Evolutionary conservation across 495 filamentous ascomycete genomes (phyloP), one percentile per base, ranked within the genome.

Genomic region (Hypomontagnella monticulosa): DNA sequence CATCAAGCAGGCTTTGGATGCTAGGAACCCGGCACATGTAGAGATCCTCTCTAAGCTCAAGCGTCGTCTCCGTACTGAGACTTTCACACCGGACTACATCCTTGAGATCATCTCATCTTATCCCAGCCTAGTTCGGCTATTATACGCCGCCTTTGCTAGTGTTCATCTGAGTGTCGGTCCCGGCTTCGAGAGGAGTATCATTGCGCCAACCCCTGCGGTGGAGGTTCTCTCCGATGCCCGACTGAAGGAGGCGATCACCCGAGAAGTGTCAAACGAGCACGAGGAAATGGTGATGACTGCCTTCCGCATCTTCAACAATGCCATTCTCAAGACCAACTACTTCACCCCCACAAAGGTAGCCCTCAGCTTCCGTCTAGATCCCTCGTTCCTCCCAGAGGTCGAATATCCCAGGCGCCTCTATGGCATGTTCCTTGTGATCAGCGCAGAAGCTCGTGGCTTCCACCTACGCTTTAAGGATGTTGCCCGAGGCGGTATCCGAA

Each of bases 281-380:
- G 91, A 98, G 69, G 91, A 93, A 77, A 96, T 97, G 88, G 95
- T 99, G 61, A 96, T 98, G 93, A 91, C 84, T 14, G 91, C 93
- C n/a, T 97, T 99, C 86, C 88, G 91, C 53, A 87, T 94, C 43
- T 99, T 99, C 84, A 98, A 98, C 80, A 84, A 84, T 48, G 85
- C 88, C 42, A 87, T 97, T 33, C 81, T 98, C 66, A 98, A 97
- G 85, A 98, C 95, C 62, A 99, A 99, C 81, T 99, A 97, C 82
- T 99, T 96, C 84, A 99, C 95, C 0, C 95, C 95, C 0, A 99
- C 95, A 56, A 99, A 99, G 82, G 94, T 99, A 23, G 95, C 96
- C 11, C 84, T 99, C 62, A 97, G 93, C 80, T 99, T 98, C 89
- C 88, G 95, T 53, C 80, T 98, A 50, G 89, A 97, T 70, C 94